phyloP scores from a whole-genome alignment of 73 alveolate species.

The Uronychia binucleata region DNA sequence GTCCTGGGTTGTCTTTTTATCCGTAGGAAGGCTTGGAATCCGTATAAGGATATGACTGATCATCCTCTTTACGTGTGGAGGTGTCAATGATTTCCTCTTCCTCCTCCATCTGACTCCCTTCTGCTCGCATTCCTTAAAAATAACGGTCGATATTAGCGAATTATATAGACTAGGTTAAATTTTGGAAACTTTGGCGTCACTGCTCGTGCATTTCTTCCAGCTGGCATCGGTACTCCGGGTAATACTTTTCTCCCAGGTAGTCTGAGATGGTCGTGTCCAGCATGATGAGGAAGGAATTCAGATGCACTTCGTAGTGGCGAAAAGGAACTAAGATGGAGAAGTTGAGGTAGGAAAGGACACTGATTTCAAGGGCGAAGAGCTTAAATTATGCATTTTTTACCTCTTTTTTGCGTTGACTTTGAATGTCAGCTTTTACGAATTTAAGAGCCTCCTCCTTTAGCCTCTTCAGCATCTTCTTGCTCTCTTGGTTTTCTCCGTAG shows the following conservation, averaged over 20 bases:
- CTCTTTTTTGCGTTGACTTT: not conserved
- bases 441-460: constrained; percentile 4
- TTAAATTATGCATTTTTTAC: not conserved
- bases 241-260: constrained; percentile 41
- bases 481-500: constrained; percentile 38
- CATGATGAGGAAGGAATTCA: constrained; percentile 28
- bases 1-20: too few species aligned
- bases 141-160: not conserved
- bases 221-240: constrained; percentile 7
- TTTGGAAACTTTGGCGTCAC: not conserved
- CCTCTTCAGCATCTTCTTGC: not conserved
- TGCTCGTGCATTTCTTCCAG: not conserved
- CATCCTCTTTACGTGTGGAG: too few species aligned
- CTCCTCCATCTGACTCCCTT: too few species aligned
- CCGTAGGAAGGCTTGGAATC: too few species aligned
- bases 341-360: constrained; percentile 13
- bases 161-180: not conserved
- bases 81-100: not conserved
- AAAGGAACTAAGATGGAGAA: constrained; percentile 23
- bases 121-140: too few species aligned
- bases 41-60: too few species aligned
- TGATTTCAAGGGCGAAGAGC: constrained; percentile 1
- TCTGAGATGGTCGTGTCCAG: constrained; percentile 25
- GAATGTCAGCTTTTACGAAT: constrained; percentile 1
- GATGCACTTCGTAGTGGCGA: not conserved